Conservation (phyloP, 495 filamentous ascomycete genomes). For the Hypoxylon intermedium region DNA sequence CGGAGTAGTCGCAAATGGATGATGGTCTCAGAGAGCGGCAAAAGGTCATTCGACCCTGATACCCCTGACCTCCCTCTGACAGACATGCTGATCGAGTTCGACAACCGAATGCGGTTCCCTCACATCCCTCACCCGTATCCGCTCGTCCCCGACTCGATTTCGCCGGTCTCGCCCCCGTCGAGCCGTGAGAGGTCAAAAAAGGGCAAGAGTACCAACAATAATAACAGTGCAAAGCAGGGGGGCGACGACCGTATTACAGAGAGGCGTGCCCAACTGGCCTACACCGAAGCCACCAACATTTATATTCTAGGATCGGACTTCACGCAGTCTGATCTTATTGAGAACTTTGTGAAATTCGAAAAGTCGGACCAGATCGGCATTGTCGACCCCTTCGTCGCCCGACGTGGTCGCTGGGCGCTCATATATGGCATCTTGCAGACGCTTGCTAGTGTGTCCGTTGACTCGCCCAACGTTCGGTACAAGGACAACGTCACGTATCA, state of each 20-base stretch:
- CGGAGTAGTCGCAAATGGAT: conserved; percentile 65
- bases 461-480: conserved; percentile 66
- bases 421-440: conserved; percentile 76
- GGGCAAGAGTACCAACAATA: conserved; percentile 41
- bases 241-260: conserved; percentile 46
- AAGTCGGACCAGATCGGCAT: conserved; percentile 59
- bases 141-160: conserved; percentile 63
- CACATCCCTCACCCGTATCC: conserved; percentile 76
- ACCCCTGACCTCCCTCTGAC: conserved; percentile 66
- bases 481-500: conserved; percentile 69
- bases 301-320: conserved; percentile 65
- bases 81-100: conserved; percentile 71
- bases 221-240: conserved; percentile 22
- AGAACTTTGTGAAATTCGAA: conserved; percentile 69
- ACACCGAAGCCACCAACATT: conserved; percentile 73
- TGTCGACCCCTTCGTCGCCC: conserved; percentile 64
- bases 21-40: conserved; percentile 61
- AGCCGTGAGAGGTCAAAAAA: conserved; percentile 45
- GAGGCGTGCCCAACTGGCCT: conserved; percentile 64
- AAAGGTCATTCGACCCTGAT: conserved; percentile 65
- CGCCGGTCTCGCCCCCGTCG: conserved; percentile 38
- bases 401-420: conserved; percentile 74
- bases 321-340: conserved; percentile 61
- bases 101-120: conserved; percentile 66
- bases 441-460: conserved; percentile 70